Evolutionary conservation across 257 asterid species (phyloP).

Genomic region (Thymus mandschuricus): DNA sequence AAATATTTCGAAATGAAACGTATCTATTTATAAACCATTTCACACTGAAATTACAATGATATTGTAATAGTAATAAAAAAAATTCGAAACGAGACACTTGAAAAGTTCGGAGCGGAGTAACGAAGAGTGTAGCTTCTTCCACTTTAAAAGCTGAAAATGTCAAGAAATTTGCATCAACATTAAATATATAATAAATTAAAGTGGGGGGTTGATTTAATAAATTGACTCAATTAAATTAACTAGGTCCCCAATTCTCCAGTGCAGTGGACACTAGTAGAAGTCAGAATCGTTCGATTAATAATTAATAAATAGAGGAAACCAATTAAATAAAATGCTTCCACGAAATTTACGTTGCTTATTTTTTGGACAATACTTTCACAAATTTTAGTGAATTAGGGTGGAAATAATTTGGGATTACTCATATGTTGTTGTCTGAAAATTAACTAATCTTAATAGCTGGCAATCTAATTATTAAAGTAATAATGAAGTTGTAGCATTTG

Average conservation of each 20-base stretch:
- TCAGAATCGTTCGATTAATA: constrained; percentile 12
- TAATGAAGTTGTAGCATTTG: background rate
- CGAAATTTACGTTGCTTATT: background rate
- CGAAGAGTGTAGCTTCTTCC: too few species aligned
- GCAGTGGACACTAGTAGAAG: constrained; percentile 15
- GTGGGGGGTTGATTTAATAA: background rate
- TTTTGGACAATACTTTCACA: background rate
- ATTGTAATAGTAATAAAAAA: too few species aligned
- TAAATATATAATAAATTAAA: background rate
- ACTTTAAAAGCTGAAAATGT: constrained; percentile 8
- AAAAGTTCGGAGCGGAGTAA: too few species aligned
- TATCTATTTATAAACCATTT: too few species aligned
- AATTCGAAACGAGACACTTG: too few species aligned
- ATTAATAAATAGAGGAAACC: background rate
- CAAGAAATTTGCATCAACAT: constrained; percentile 7
- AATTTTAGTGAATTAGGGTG: constrained; percentile 1
- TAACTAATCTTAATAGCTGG: background rate
- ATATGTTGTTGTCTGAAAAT: constrained; percentile 1
- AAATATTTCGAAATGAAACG: too few species aligned
- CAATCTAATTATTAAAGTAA: background rate
- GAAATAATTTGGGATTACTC: background rate
- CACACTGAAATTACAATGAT: too few species aligned
- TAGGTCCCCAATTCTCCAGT: background rate
- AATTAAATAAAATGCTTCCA: background rate
- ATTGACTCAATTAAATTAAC: background rate